These are phyloP conservation scores for Hemerocallis citrina DNA, from an alignment of 106 monocot species.

Conservation along the genomic window DNA sequence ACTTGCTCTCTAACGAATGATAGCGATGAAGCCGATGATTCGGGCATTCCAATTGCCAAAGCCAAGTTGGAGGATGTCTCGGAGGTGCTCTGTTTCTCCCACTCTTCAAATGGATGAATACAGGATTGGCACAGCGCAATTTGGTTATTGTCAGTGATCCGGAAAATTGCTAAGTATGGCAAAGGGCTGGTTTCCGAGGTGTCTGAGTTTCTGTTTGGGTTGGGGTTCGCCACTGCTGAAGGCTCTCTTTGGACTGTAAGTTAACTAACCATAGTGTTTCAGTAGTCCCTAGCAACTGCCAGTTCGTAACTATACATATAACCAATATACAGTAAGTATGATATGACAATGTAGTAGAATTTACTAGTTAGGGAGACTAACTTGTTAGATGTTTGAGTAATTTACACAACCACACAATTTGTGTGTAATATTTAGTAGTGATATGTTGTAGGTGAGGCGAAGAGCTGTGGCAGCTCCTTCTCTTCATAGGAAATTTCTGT, in stretches of 20 bases:
- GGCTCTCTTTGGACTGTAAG: slow-evolving; percentile 83
- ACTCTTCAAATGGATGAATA: slow-evolving; percentile 89
- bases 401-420: too few relatives aligned
- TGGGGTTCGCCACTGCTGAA: slow-evolving; percentile 84
- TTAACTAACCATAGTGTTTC: too few relatives aligned
- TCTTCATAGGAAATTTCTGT: slow-evolving; percentile 79
- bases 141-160: slow-evolving; percentile 93
- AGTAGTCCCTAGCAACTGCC: too few relatives aligned
- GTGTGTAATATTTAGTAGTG: neutral
- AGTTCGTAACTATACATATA: too few relatives aligned
- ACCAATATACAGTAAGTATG: too few relatives aligned
- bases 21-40: slow-evolving; percentile 35
- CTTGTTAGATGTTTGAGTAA: neutral
- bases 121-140: slow-evolving; percentile 66
- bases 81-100: slow-evolving; percentile 98
- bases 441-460: slow-evolving; percentile 48
- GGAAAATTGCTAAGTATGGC: slow-evolving; percentile 61
- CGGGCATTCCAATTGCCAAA: slow-evolving; percentile 70
- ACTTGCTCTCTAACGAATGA: slow-evolving; percentile 41
- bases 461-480: slow-evolving; percentile 85
- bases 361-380: neutral
- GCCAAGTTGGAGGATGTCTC: slow-evolving; percentile 86
- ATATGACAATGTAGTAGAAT: neutral
- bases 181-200: slow-evolving; percentile 95
- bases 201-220: slow-evolving; percentile 91